Evolutionary conservation across 495 filamentous ascomycete genomes (phyloP).

Genomic region (Penicillium ucsense): DNA sequence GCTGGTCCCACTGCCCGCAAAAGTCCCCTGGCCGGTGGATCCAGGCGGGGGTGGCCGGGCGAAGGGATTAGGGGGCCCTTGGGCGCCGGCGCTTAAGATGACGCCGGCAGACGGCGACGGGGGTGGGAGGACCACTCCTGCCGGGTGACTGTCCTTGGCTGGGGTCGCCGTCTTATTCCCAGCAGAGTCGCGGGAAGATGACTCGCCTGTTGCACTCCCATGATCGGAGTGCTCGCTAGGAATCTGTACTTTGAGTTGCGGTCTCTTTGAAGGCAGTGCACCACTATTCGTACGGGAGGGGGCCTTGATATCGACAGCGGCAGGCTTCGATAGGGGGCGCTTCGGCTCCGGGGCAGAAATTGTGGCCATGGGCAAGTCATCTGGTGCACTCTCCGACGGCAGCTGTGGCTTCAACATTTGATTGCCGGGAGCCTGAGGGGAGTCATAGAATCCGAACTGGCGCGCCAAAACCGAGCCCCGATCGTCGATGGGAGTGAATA

Average conservation of each 20-base stretch:
- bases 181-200: conserved; percentile 66
- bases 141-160: conserved; percentile 48
- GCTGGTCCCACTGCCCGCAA: too few species aligned
- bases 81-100: conserved; percentile 81
- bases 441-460: conserved; percentile 59
- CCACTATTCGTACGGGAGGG: conserved; percentile 66
- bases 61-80: conserved; percentile 91
- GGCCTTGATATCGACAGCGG: conserved; percentile 54
- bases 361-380: conserved; percentile 30
- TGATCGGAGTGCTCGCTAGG: conserved; percentile 79
- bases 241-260: conserved; percentile 86
- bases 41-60: conserved; percentile 66
- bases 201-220: conserved; percentile 66
- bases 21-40: conserved; percentile 16
- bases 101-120: conserved; percentile 83
- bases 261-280: conserved; percentile 54
- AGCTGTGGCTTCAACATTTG: conserved; percentile 29
- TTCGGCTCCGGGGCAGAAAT: conserved; percentile 32
- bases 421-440: conserved; percentile 29
- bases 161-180: conserved; percentile 44
- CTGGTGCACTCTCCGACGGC: conserved; percentile 37
- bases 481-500: conserved; percentile 95
- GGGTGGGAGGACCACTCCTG: conserved; percentile 76
- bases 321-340: conserved; percentile 37
- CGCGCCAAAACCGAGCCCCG: conserved; percentile 78